Percentiles rank a stretch among this genome's conserved stretches.
Conservation (phyloP, 208 protist species). For the Acanthamoeba sp. region DNA sequence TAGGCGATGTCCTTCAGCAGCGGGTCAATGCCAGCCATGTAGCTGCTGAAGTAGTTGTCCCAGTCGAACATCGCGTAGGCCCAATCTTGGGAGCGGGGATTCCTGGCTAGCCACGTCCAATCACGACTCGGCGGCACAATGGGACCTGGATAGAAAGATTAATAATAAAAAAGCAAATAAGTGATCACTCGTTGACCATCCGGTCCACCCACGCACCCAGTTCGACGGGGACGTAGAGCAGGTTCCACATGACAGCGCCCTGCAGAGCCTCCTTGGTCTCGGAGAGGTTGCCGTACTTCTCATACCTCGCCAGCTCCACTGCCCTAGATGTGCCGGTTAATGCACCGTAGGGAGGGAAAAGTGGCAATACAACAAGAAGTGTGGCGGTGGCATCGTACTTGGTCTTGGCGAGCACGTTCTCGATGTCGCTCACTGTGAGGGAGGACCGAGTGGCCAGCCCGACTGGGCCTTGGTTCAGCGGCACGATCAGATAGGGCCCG, state of each 20-base stretch:
- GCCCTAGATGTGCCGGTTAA: not conserved
- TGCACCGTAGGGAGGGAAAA: too few relatives aligned
- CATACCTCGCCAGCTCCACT: not conserved
- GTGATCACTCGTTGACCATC: too few relatives aligned
- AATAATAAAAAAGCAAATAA: too few relatives aligned
- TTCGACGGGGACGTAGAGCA: not conserved
- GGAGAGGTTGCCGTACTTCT: not conserved
- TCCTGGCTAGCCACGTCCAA: not conserved
- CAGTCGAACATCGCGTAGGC: constrained; percentile 32
- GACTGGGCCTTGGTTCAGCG: not conserved
- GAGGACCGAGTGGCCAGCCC: not conserved
- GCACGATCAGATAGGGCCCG: not conserved
- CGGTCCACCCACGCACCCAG: too few relatives aligned
- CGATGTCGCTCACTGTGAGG: not conserved
- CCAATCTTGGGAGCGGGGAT: not conserved
- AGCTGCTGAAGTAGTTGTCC: constrained; percentile 40
- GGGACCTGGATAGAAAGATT: not conserved
- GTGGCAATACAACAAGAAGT: too few relatives aligned
- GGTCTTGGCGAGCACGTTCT: not conserved
- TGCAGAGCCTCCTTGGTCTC: not conserved
- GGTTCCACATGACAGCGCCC: not conserved
- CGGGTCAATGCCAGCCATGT: not conserved
- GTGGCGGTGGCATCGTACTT: too few relatives aligned
- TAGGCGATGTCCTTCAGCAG: constrained; percentile 38
- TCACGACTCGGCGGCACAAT: not conserved